Conservation (phyloP, 345 rosid species). For the Psidium guajava region DNA sequence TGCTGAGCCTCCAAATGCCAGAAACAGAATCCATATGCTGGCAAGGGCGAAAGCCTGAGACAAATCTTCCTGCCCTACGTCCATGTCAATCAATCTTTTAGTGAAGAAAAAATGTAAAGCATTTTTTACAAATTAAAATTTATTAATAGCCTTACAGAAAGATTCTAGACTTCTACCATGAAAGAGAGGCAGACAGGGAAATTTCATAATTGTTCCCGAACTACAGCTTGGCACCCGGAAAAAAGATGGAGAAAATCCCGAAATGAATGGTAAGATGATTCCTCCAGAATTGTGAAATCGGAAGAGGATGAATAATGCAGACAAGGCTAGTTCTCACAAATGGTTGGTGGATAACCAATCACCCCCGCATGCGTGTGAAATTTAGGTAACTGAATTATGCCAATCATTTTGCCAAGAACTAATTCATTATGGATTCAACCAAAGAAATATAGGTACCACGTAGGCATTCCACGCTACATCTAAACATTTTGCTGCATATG, state of each 20-base stretch:
- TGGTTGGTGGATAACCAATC: background rate
- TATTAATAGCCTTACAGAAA: background rate
- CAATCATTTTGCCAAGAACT: background rate
- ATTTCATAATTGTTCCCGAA: background rate
- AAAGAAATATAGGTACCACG: background rate
- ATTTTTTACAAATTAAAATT: background rate
- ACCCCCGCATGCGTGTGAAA: background rate
- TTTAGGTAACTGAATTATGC: background rate
- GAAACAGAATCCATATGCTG: slow-evolving; percentile 76
- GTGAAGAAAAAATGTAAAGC: slow-evolving; percentile 8
- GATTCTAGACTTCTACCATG: background rate
- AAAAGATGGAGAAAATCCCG: background rate
- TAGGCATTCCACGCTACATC: background rate
- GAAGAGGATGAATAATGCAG: background rate
- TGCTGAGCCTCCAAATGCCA: slow-evolving; percentile 53
- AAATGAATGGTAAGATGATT: background rate
- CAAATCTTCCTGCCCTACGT: slow-evolving; percentile 96
- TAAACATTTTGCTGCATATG: background rate
- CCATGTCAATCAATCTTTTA: slow-evolving; percentile 57
- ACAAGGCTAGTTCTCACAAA: background rate
- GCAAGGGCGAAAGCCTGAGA: slow-evolving; percentile 81
- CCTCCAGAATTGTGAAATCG: background rate
- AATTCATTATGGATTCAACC: background rate
- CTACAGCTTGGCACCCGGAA: background rate
- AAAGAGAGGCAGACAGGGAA: background rate